phyloP scores from a whole-genome alignment of 768 basidiomycete species.

The Podaxis sp. region DNA sequence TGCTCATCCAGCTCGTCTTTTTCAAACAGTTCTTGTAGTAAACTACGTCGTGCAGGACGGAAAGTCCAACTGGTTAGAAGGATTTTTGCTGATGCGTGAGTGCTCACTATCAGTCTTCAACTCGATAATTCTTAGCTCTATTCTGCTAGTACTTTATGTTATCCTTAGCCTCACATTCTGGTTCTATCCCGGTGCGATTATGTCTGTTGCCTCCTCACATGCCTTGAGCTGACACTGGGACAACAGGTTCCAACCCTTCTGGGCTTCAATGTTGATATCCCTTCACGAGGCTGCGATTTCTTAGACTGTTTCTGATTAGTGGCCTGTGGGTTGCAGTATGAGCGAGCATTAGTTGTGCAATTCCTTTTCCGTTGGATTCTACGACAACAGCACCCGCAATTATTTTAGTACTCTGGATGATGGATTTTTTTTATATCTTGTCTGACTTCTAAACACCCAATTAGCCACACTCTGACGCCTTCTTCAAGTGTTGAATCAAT shows the following conservation, averaged over 20 bases:
- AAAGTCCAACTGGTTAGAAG: slow-evolving; percentile 83
- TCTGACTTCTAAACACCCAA: too few relatives aligned
- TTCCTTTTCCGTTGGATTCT: neutral
- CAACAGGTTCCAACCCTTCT: neutral
- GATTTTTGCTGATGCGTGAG: slow-evolving; percentile 45
- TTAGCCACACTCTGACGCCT: too few relatives aligned
- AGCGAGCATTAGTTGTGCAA: too few relatives aligned
- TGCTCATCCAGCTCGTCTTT: neutral
- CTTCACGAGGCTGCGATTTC: neutral
- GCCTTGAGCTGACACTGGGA: neutral
- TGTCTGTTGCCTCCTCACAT: neutral
- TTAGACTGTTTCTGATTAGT: neutral
- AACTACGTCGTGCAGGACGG: slow-evolving; percentile 80
- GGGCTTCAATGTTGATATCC: neutral
- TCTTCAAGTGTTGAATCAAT: too few relatives aligned
- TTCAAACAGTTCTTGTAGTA: slow-evolving; percentile 64
- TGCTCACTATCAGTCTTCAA: neutral
- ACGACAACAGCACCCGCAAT: too few relatives aligned
- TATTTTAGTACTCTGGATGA: too few relatives aligned
- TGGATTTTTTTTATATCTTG: too few relatives aligned
- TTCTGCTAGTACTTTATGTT: slow-evolving; percentile 53
- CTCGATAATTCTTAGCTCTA: neutral
- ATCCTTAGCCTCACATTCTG: slow-evolving; percentile 70
- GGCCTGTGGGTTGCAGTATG: too few relatives aligned
- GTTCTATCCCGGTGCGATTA: slow-evolving; percentile 44